A percentile compares a stretch with the other conserved stretches of the same genome.
Evolutionary conservation across 2,329 filamentous ascomycete species (phyloP).

Genomic region (Aspergillus melleus): DNA sequence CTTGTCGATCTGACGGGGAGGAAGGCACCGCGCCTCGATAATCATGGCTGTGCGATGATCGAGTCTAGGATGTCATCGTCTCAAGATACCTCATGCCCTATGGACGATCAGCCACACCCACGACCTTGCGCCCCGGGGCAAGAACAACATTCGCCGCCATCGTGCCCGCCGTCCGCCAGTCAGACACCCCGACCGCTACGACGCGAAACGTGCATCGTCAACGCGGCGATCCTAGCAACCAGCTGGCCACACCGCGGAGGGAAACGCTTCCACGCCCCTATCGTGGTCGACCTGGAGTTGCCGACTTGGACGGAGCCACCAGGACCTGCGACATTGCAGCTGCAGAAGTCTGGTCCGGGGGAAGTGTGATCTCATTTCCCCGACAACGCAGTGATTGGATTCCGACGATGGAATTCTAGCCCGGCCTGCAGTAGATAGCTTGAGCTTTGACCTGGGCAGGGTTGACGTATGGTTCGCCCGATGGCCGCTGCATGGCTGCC

Average conservation of each 20-base stretch:
- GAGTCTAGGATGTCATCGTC: not conserved
- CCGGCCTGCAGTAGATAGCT: conserved; percentile 9
- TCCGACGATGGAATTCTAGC: conserved; percentile 1
- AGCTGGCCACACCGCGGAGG: conserved; percentile 63
- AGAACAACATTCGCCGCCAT: not conserved
- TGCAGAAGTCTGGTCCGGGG: not conserved
- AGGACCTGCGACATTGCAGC: not conserved
- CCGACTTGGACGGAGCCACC: conserved; percentile 29
- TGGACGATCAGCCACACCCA: not conserved
- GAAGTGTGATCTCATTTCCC: not conserved
- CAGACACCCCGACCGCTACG: conserved; percentile 34
- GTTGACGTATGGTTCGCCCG: conserved; percentile 12
- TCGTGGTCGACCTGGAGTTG: conserved; percentile 79
- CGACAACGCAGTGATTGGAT: conserved; percentile 6
- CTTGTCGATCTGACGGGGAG: conserved; percentile 54
- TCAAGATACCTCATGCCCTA: conserved; percentile 8
- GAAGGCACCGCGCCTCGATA: conserved; percentile 36
- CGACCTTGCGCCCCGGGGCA: not conserved
- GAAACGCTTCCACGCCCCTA: conserved; percentile 72
- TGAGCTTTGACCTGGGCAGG: conserved; percentile 14
- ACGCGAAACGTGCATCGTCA: conserved; percentile 74
- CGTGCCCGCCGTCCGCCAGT: not conserved
- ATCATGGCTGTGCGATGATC: conserved; percentile 21
- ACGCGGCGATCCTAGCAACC: conserved; percentile 72
- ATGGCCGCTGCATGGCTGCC: conserved; percentile 12